Conservation (phyloP, 441 rosid genomes). For the Erodium chrysanthum region DNA sequence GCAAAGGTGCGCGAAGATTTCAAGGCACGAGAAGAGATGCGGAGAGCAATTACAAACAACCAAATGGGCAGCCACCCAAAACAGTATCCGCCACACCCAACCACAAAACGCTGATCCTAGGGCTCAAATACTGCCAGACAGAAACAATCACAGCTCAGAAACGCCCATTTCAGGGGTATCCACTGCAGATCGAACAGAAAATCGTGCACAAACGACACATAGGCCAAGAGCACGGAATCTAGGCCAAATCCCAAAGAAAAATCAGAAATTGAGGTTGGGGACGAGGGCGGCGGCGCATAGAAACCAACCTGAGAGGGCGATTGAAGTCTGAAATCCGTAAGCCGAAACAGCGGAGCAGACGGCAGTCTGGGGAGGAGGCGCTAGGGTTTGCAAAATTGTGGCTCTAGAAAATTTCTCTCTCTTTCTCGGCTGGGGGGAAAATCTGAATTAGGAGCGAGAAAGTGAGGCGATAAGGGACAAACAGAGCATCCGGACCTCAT, state of each 20-base stretch:
- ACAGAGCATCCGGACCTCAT: too few relatives aligned
- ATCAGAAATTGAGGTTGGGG: neutral
- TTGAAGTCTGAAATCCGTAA: neutral
- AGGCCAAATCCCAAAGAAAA: neutral
- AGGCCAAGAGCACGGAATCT: neutral
- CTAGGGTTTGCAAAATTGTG: neutral
- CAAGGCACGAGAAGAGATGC: too few relatives aligned
- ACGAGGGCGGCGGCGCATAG: neutral
- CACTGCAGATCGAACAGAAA: neutral
- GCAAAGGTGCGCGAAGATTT: too few relatives aligned
- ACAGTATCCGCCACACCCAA: neutral
- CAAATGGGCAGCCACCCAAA: neutral
- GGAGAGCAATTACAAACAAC: neutral
- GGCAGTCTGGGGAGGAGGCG: neutral
- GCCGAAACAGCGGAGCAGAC: neutral
- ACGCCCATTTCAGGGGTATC: neutral
- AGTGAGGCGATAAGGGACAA: slow-evolving; percentile 43
- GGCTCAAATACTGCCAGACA: neutral
- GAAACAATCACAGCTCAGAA: neutral
- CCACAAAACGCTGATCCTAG: neutral
- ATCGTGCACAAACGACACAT: neutral
- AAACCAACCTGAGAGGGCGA: neutral
- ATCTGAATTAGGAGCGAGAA: neutral
- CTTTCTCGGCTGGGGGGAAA: neutral
- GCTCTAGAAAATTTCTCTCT: neutral